Evolutionary conservation across 306 rosid species (phyloP), one percentile per base, ranked within the genome.

Genomic region (Cercis canadensis): DNA sequence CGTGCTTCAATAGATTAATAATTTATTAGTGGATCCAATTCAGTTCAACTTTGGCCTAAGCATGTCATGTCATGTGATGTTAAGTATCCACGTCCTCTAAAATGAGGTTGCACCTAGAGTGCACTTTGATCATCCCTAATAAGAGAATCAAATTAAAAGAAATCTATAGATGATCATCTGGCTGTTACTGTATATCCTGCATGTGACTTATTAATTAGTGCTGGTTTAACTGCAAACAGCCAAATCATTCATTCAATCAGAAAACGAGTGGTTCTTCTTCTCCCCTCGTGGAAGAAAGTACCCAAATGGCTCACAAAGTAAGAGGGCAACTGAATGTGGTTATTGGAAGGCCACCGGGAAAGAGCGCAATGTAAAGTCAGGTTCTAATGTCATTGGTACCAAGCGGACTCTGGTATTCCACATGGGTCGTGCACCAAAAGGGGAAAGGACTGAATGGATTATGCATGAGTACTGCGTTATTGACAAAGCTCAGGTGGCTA

Each of bases 341-440:
- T 93, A 93, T 54, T 94, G 98, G 98, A 94, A 94, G 77, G 98
- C 98, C 52, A 94, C 98, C 0, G 98, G 98, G 0, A 94, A 94
- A 74, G 97, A 94, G 72, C 89, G 98, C 14, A 87, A 78, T 4
- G 87, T 94, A 8, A 94, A 94, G 84, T 86, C 98, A 3, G 90
- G 88, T 65, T 58, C 86, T n/a, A 63, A 79, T 4, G 77, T 86
- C 16, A 78, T 94, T 39, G 99, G 99, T 46, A 86, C 99, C 0
- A 94, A 94, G 75, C 74, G 99, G 39, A 94, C 98, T 74, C 81
- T 94, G 57, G 98, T 94, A 31, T 94, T 90, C 86, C 98, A 94
- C 70, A 37, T 78, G 5, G 98, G 97, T 2, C 98, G 98, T 54
- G 97, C 98, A 7, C 98, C 98, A 0, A 94, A 83, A 81, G 98